A percentile compares a stretch with the other conserved stretches of the same genome.
Conservation (phyloP, 176 grass and related monocot species). For the Dactylis glomerata region DNA sequence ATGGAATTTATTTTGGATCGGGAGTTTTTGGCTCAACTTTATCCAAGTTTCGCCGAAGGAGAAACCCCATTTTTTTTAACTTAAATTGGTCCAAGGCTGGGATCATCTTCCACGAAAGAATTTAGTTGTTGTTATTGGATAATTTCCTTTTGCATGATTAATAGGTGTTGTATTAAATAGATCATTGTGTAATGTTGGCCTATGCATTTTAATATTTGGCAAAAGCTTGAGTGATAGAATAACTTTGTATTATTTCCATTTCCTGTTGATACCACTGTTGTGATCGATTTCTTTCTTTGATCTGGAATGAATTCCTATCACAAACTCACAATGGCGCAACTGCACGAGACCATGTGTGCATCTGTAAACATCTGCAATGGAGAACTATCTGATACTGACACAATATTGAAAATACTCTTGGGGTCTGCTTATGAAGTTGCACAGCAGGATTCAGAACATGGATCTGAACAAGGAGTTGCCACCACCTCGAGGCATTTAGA, state of each 20-base stretch:
- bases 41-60: no score
- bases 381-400: background rate
- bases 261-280: background rate
- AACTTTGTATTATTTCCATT: background rate
- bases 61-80: no score
- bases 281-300: background rate
- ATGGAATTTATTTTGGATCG: no score
- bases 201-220: background rate
- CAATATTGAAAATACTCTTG: background rate
- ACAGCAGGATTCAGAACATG: background rate
- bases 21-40: no score
- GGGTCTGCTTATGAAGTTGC: background rate
- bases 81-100: no score
- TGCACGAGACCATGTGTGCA: background rate
- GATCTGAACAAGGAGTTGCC: background rate
- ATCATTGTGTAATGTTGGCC: background rate
- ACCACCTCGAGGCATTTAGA: background rate
- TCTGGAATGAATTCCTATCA: background rate
- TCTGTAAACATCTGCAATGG: background rate
- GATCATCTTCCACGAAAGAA: no score
- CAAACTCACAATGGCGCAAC: background rate
- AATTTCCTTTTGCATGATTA: no score
- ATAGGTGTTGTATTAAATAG: no score
- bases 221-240: background rate
- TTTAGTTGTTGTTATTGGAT: no score